A percentile compares a stretch with the other conserved stretches of the same genome.
Evolutionary conservation across 2,329 filamentous ascomycete genomes (phyloP).

Genomic region (Paramyrothecium roridum): DNA sequence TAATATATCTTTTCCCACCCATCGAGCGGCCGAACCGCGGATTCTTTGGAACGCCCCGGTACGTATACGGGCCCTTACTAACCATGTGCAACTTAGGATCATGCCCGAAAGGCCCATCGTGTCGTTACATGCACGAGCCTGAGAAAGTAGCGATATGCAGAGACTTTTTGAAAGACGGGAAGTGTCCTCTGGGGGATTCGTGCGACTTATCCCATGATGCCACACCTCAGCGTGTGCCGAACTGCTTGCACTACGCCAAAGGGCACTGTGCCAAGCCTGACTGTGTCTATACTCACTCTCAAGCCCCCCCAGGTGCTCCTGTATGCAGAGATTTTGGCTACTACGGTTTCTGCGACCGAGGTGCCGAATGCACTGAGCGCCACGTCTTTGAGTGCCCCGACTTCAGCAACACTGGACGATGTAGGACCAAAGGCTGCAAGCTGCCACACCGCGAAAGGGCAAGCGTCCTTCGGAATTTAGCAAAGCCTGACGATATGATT

Average conservation of each 20-base stretch:
- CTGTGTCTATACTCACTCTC: constrained; percentile 84
- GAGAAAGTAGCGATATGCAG: constrained; percentile 89
- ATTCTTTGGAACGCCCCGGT: constrained; percentile 23
- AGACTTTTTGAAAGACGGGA: constrained; percentile 75
- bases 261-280: constrained; percentile 84
- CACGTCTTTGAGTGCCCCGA: constrained; percentile 94
- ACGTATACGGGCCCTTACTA: constrained; percentile 41
- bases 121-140: constrained; percentile 80
- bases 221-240: constrained; percentile 77
- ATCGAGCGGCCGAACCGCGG: constrained; percentile 15
- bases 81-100: constrained; percentile 60
- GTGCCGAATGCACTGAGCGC: constrained; percentile 71
- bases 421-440: constrained; percentile 77
- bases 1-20: constrained; percentile 49
- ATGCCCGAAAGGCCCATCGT: constrained; percentile 77
- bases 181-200: constrained; percentile 70
- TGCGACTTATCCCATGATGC: constrained; percentile 92
- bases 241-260: constrained; percentile 85
- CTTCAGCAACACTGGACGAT: constrained; percentile 86
- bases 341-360: constrained; percentile 85
- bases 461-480: constrained; percentile 70
- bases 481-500: constrained; percentile 52
- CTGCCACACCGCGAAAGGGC: constrained; percentile 86
- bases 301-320: constrained; percentile 70
- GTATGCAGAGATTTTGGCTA: constrained; percentile 84